Evolutionary conservation across 192 early-diverging fungal genomes (phyloP).

Genomic region (Backusella psychrophila): DNA sequence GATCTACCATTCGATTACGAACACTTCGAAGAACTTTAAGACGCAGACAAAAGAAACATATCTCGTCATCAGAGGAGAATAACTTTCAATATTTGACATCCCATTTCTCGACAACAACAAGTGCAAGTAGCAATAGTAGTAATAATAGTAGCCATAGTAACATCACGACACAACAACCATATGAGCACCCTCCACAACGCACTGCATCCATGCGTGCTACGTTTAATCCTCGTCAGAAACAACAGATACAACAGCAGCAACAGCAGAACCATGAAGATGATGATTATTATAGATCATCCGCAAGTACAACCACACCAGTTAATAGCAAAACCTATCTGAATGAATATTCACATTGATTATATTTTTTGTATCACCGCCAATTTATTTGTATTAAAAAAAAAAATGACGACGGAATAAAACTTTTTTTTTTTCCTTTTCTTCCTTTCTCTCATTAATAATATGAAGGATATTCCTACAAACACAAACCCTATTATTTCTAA

Average conservation of each 20-base stretch:
- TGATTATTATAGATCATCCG: not conserved
- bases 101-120: not conserved
- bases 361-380: not conserved
- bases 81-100: constrained; percentile 1
- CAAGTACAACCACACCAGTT: not conserved
- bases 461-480: constrained; percentile 26
- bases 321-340: constrained; percentile 13
- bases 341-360: constrained; percentile 1
- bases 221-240: not conserved
- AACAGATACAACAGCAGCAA: not conserved
- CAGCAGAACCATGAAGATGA: not conserved
- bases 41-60: not conserved
- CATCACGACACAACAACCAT: not conserved
- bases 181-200: constrained; percentile 8
- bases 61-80: not conserved
- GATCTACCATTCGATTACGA: not conserved
- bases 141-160: constrained; percentile 1
- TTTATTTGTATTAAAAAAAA: not conserved
- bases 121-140: not conserved
- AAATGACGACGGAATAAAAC: not conserved
- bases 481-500: constrained; percentile 39
- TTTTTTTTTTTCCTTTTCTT: constrained; percentile 6
- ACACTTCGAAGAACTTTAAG: constrained; percentile 1
- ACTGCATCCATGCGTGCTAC: constrained; percentile 14
- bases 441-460: not conserved